Base-by-base conservation (phyloP, 1,284 basidiomycete species). In the Trichosporon sp. region DNA sequence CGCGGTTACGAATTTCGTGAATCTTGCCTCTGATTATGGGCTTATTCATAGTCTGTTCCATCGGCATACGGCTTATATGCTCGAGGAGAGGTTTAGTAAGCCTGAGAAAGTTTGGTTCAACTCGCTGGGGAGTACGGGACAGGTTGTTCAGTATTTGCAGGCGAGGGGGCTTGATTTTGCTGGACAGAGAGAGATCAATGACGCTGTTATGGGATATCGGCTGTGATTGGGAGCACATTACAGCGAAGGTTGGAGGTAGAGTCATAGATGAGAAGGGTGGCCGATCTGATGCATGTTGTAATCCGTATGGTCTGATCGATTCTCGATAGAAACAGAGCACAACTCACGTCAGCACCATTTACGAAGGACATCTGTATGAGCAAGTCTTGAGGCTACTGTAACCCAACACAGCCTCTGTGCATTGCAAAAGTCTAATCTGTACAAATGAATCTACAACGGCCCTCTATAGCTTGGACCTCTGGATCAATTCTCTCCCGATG, bases 61-160 rank as follows among this genome's bases (percentile, higher is more conserved):
- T 61, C 79, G 82, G 4, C 84, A 85, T 63, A 63, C 84, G 14
- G 80, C 82, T 4, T 86, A 85, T 76, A 86, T 86, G 85, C 81
- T 86, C 57, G 85, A 86, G 68, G 73, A 74, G 0, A 76, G 77
- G 52, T 79, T 86, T 59, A 64, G 74, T 11, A 73, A 81, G 36
- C 70, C 79, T 1, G 85, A 86, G 63, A 78, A 83, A 37, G 78
- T 82, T 10, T 81, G 81, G 68, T 85, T 86, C 74, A 85, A 86
- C 70, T 74, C 79, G 31, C 71, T 86, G 2, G 73, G 76, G 1
- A 82, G 81, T 29, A 76, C 81, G 32, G 82, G 81, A 1, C 80
- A 78, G 9, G 79, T 83, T 1, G 71, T 85, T 8, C 85, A 86
- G 65, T 84, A 82, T 64, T 71, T 86, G 29, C 75, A 78, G 19